Evolutionary conservation across 176 grass and related monocot genomes (phyloP).

Genomic region (Ensete ventricosum): DNA sequence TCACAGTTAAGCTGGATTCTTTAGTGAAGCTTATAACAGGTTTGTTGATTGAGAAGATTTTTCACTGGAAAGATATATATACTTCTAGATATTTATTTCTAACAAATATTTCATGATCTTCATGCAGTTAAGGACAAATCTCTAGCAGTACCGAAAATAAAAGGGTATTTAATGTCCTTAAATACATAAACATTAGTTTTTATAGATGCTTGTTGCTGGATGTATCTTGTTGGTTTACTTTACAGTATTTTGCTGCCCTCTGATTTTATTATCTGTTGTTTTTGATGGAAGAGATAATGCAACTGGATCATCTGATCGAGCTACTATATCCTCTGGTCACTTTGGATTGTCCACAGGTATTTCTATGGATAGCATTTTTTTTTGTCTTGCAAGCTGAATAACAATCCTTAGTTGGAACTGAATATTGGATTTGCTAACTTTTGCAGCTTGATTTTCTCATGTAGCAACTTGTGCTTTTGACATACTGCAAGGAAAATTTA

Average conservation of each 20-base stretch:
- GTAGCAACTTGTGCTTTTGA: neutral
- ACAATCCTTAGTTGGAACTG: neutral
- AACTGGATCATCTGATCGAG: neutral
- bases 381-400: neutral
- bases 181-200: neutral
- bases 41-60: slow-evolving; percentile 36
- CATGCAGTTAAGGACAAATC: slow-evolving; percentile 35
- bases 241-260: neutral
- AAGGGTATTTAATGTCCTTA: neutral
- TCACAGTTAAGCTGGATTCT: slow-evolving; percentile 94
- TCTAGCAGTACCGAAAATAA: neutral
- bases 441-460: neutral
- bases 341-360: slow-evolving; percentile 8
- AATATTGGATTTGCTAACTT: neutral
- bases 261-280: neutral
- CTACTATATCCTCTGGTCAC: neutral
- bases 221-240: neutral
- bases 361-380: neutral
- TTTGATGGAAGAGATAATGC: neutral
- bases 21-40: slow-evolving; percentile 88
- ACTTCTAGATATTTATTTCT: slow-evolving; percentile 20
- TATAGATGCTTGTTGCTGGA: neutral
- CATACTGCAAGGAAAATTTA: too few relatives aligned
- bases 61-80: slow-evolving; percentile 9
- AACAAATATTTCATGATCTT: slow-evolving; percentile 11